Base-by-base conservation (phyloP, 345 rosid genomes). In the Leavenworthia alabamica region DNA sequence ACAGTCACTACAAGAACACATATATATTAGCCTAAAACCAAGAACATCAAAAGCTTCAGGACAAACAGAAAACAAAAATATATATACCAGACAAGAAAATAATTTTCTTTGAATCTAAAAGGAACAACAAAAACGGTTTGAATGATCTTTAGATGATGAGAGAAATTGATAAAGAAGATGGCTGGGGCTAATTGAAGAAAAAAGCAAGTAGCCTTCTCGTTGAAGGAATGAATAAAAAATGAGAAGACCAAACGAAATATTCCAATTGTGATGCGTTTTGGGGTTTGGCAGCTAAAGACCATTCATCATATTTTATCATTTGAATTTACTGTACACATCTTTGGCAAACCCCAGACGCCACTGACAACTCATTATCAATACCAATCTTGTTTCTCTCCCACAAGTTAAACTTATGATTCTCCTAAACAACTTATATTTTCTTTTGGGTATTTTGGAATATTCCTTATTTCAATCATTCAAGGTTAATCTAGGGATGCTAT, bases 331-430 rank as follows among this genome's bases (percentile, higher is more conserved):
- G 27, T 24, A 20, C 16, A 20, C 16, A 19, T 23, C 10, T 64
- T 31, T 20, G 68, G 42, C 2, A 29, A 51, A 20, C 26, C 10
- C 42, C 32, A 52, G 52, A 64, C 60, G 68, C 45, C 53, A 64
- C 39, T 54, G 7, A 17, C 52, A 64, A 7, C 15, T 51, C 42
- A 64, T 51, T 32, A 64, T 33, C 50, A 31, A 64, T 64, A 52
- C 42, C 35, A 42, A 5, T 33, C 28, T 52, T 52, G 52, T 64
- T 54, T 44, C 15, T 44, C 15, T 41, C 39, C 47, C 47, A 55
- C 55, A 55, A 66, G 60, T 66, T 66, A 33, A 66, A 1, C 23
- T 12, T 10, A 7, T 14, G 9, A 46, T 60, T 46, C 43, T 23
- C 24, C 24, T 4, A 1, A 45, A 46, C 45, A 41, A 5, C 11